Conservation (phyloP, 176 grass and related monocot genomes). For the Olyra latifolia region DNA sequence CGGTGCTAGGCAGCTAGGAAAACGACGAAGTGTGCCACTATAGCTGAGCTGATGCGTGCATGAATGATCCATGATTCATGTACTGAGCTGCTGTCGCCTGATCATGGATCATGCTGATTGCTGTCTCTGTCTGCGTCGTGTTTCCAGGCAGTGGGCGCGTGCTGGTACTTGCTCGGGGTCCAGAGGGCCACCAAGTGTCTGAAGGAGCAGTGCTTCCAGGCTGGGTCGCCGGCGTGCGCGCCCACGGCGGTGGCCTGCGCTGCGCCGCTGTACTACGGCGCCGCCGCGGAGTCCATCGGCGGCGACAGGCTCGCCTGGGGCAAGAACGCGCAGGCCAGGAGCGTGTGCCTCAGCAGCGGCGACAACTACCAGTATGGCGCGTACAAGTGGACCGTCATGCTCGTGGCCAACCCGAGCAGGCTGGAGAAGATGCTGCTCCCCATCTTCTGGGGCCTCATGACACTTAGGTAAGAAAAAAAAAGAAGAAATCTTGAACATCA, state of each 20-base stretch:
- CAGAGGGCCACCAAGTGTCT: constrained; percentile 85
- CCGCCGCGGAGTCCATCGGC: neutral
- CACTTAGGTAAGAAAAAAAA: constrained; percentile 45
- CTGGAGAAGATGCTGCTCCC: constrained; percentile 89
- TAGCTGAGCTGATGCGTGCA: neutral
- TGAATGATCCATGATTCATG: neutral
- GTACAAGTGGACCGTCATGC: constrained; percentile 83
- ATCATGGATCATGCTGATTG: neutral
- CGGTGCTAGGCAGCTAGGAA: neutral
- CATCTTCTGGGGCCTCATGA: constrained; percentile 98
- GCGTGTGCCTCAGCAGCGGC: constrained; percentile 46
- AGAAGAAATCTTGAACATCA: no score
- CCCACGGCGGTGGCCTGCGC: constrained; percentile 48
- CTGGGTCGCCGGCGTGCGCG: constrained; percentile 33
- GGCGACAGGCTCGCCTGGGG: constrained; percentile 56
- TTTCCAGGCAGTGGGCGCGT: constrained; percentile 73
- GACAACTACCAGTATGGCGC: constrained; percentile 74
- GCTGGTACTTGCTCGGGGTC: constrained; percentile 90
- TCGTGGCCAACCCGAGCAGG: constrained; percentile 66
- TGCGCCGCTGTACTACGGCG: constrained; percentile 63
- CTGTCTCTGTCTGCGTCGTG: neutral
- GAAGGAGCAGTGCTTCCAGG: constrained; percentile 44
- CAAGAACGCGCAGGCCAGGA: constrained; percentile 41
- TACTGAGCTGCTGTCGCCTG: neutral
- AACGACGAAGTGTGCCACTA: neutral